Percentiles rank a stretch among this genome's conserved stretches.
phyloP scores from a whole-genome alignment of 2,329 filamentous ascomycete genomes.

The Chaetothyriales sp. region DNA sequence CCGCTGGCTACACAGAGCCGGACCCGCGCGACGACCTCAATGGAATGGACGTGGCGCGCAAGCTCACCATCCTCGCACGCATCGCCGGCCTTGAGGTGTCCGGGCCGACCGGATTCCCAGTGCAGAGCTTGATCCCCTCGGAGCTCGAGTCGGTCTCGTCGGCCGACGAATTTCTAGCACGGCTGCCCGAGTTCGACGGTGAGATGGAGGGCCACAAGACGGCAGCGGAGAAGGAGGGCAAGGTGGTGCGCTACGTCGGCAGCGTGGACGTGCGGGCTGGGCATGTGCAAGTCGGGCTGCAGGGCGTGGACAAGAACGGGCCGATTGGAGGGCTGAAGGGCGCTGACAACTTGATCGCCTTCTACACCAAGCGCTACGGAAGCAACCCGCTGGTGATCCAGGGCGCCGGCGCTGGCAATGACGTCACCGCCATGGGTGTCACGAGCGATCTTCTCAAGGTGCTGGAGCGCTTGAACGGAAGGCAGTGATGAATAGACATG shows the following conservation, averaged over 20 bases:
- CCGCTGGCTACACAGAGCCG: slow-evolving; percentile 81
- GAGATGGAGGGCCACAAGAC: slow-evolving; percentile 80
- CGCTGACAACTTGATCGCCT: slow-evolving; percentile 97
- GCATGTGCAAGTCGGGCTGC: slow-evolving; percentile 77
- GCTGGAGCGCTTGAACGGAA: slow-evolving; percentile 49
- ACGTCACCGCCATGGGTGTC: slow-evolving; percentile 96
- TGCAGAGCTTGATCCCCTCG: slow-evolving; percentile 82
- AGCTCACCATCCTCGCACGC: slow-evolving; percentile 85
- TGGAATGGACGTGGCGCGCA: slow-evolving; percentile 81
- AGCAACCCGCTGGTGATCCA: slow-evolving; percentile 85
- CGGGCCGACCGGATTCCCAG: slow-evolving; percentile 77
- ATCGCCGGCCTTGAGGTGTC: slow-evolving; percentile 69
- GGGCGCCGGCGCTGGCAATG: slow-evolving; percentile 83
- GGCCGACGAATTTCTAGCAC: slow-evolving; percentile 74
- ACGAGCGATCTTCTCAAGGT: slow-evolving; percentile 89
- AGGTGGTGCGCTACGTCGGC: slow-evolving; percentile 87
- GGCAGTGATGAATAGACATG: neutral
- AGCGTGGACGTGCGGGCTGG: slow-evolving; percentile 75
- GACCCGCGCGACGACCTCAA: slow-evolving; percentile 79
- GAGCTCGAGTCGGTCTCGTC: slow-evolving; percentile 64
- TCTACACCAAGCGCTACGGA: slow-evolving; percentile 93
- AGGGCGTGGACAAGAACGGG: slow-evolving; percentile 76
- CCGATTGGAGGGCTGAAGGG: slow-evolving; percentile 91
- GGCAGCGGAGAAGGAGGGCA: slow-evolving; percentile 73
- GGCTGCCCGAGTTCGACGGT: slow-evolving; percentile 68